phyloP scores from a whole-genome alignment of 768 basidiomycete genomes.

The Leccinum obscurum region DNA sequence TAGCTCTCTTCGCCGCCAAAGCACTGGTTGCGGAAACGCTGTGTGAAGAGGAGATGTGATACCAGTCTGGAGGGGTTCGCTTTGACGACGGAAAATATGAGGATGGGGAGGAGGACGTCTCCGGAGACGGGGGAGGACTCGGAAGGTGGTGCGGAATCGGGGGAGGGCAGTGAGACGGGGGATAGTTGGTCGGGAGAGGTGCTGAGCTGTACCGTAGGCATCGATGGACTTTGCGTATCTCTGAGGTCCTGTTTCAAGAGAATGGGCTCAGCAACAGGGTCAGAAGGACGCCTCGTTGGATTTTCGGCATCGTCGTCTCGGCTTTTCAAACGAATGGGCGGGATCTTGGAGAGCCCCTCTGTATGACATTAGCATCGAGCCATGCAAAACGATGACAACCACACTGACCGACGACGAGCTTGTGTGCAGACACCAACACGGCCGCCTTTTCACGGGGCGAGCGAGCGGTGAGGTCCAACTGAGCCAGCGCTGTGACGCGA shows the following conservation, averaged over 20 bases:
- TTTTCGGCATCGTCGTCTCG: constrained; percentile 39
- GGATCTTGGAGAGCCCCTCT: constrained; percentile 77
- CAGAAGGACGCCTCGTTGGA: not conserved
- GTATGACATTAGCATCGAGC: constrained; percentile 3
- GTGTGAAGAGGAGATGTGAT: constrained; percentile 45
- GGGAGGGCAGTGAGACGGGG: constrained; percentile 5
- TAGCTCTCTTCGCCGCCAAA: constrained; percentile 76
- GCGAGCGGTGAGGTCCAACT: constrained; percentile 47
- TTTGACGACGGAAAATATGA: constrained; percentile 94
- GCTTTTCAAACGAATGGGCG: constrained; percentile 71
- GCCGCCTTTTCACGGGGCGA: constrained; percentile 79
- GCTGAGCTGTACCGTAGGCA: constrained; percentile 11
- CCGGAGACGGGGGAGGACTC: constrained; percentile 64
- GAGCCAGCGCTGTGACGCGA: constrained; percentile 46
- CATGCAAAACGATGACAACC: not conserved
- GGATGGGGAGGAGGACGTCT: constrained; percentile 87
- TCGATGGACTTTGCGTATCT: constrained; percentile 4
- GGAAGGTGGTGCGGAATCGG: constrained; percentile 14
- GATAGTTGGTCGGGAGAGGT: constrained; percentile 4
- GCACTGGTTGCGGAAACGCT: constrained; percentile 32
- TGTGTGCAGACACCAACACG: constrained; percentile 81
- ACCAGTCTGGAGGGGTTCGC: constrained; percentile 82
- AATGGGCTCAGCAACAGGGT: constrained; percentile 4
- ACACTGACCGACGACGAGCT: constrained; percentile 72
- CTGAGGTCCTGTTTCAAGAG: constrained; percentile 5